These are phyloP conservation scores for Cercospora sp. DNA, from an alignment of 2,329 filamentous ascomycete genomes.

Conservation along the genomic window DNA sequence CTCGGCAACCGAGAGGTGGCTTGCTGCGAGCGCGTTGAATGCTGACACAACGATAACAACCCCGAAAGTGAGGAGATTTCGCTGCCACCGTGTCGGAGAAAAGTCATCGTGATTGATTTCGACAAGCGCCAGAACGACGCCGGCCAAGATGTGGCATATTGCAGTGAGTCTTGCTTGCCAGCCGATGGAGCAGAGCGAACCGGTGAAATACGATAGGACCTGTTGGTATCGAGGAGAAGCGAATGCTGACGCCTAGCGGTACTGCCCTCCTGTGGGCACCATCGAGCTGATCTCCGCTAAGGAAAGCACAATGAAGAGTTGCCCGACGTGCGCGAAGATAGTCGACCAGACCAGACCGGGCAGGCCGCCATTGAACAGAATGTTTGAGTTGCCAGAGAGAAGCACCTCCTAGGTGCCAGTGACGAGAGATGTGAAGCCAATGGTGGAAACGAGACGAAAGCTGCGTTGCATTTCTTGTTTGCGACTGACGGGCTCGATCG, in stretches of 20 bases:
- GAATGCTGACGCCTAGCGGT: slow-evolving; percentile 45
- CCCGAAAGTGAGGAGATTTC: slow-evolving; percentile 30
- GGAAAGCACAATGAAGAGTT: slow-evolving; percentile 37
- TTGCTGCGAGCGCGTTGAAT: slow-evolving; percentile 36
- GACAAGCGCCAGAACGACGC: slow-evolving; percentile 49
- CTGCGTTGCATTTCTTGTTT: slow-evolving; percentile 30
- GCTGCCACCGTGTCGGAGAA: slow-evolving; percentile 29
- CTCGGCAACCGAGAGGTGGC: slow-evolving; percentile 35
- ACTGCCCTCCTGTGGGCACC: slow-evolving; percentile 36
- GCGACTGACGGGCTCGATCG: slow-evolving; percentile 9
- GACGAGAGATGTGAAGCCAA: slow-evolving; percentile 51
- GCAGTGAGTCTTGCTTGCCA: slow-evolving; percentile 50
- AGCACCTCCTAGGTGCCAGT: slow-evolving; percentile 55
- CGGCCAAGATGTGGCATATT: slow-evolving; percentile 47
- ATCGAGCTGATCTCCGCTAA: slow-evolving; percentile 41
- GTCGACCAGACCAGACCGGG: slow-evolving; percentile 37
- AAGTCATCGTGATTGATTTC: slow-evolving; percentile 41
- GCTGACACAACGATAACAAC: slow-evolving; percentile 25
- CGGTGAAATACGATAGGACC: slow-evolving; percentile 49
- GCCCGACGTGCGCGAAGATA: slow-evolving; percentile 32
- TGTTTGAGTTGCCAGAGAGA: slow-evolving; percentile 29
- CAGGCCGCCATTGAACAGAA: slow-evolving; percentile 32
- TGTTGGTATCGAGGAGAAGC: slow-evolving; percentile 46
- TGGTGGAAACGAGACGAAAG: slow-evolving; percentile 29
- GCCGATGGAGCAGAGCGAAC: slow-evolving; percentile 36